A percentile compares a stretch with the other conserved stretches of the same genome.
Evolutionary conservation across 306 rosid genomes (phyloP).

Genomic region (Vigna reflexopilosa): DNA sequence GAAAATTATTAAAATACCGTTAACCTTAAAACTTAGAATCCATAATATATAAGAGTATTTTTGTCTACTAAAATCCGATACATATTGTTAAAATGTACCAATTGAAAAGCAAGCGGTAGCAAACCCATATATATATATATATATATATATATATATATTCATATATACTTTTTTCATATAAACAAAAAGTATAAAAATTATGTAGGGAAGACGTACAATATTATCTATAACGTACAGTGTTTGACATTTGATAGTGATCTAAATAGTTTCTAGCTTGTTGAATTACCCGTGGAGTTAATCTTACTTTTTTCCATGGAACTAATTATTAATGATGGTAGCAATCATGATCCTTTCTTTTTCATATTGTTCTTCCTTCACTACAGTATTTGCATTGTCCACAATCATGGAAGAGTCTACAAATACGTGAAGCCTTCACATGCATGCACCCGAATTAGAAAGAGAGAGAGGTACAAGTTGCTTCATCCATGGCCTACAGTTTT

Average conservation of each 20-base stretch:
- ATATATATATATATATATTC: no score
- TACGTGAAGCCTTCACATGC: constrained; percentile 31
- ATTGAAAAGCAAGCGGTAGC: no score
- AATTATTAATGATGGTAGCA: background rate
- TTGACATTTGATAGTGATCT: background rate
- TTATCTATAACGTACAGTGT: background rate
- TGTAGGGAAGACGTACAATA: background rate
- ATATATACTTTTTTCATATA: background rate
- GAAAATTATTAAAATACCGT: no score
- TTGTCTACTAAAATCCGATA: no score
- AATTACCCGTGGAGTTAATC: constrained; percentile 32
- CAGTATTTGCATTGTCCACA: constrained; percentile 35
- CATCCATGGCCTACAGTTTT: constrained; percentile 64
- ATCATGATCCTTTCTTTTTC: constrained; percentile 23
- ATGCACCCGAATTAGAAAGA: background rate
- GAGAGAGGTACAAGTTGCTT: background rate
- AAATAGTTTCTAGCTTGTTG: no score
- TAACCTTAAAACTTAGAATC: no score
- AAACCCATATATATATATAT: no score
- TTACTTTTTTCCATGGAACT: background rate
- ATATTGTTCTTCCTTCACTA: constrained; percentile 22
- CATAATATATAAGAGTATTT: no score
- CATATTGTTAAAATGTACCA: no score
- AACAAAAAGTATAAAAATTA: background rate
- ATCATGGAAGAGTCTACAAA: constrained; percentile 45